A percentile compares a stretch with the other conserved stretches of the same genome.
phyloP scores from a whole-genome alignment of 2,329 filamentous ascomycete species.

The Aspergillus tamarii region DNA sequence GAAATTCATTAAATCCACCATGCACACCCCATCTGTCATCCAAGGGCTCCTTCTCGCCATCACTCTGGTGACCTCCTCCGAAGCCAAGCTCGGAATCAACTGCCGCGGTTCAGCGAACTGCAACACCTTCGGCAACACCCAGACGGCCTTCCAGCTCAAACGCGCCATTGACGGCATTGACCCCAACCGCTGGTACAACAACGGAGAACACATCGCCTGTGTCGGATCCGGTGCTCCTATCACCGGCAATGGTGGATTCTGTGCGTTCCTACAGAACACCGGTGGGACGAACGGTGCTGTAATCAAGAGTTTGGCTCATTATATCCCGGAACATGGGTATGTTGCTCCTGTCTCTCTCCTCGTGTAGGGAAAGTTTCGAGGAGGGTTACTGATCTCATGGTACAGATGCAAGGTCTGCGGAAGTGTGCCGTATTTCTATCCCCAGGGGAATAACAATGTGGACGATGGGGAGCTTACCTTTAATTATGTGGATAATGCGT shows the following conservation, averaged over 20 bases:
- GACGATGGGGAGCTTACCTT: background rate
- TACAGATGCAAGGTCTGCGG: background rate
- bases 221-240: background rate
- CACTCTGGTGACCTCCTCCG: background rate
- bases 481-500: background rate
- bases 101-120: background rate
- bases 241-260: background rate
- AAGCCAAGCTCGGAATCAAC: background rate
- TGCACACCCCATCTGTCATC: background rate
- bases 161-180: background rate
- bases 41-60: background rate
- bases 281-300: background rate
- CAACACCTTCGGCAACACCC: background rate
- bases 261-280: background rate
- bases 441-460: background rate
- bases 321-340: conserved; percentile 1
- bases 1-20: background rate
- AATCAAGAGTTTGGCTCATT: background rate
- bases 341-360: background rate
- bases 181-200: background rate
- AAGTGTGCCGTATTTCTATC: background rate
- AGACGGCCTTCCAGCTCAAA: background rate
- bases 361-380: too few species aligned
- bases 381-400: background rate
- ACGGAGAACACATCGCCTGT: background rate